Evolutionary conservation across 2,329 filamentous ascomycete genomes (phyloP).

Genomic region (Colletotrichum sublineola): DNA sequence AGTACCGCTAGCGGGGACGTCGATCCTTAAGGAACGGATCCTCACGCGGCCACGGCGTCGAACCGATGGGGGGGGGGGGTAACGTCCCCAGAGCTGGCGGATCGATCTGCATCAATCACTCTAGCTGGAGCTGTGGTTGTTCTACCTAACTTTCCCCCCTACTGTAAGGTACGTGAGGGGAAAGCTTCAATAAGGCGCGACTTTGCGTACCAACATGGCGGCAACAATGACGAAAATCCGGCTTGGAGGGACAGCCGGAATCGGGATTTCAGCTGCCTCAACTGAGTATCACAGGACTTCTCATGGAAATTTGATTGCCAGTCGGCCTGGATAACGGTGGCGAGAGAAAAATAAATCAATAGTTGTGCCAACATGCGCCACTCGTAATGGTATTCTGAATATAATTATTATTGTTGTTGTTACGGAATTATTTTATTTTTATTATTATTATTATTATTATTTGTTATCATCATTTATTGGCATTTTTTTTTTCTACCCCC

Average conservation of each 20-base stretch:
- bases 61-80: not conserved
- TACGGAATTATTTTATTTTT: not conserved
- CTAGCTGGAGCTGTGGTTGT: too few species aligned
- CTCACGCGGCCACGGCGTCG: slow-evolving; percentile 24
- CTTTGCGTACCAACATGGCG: not conserved
- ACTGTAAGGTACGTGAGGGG: slow-evolving; percentile 17
- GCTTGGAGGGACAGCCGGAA: not conserved
- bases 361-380: not conserved
- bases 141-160: not conserved
- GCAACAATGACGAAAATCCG: not conserved
- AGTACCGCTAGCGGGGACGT: slow-evolving; percentile 11
- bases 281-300: not conserved
- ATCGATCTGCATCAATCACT: slow-evolving; percentile 20
- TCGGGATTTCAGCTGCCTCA: slow-evolving; percentile 3
- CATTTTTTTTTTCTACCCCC: not conserved
- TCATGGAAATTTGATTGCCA: not conserved
- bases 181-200: not conserved
- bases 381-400: not conserved
- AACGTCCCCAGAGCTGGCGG: not conserved
- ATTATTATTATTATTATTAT: not conserved
- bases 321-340: not conserved
- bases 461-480: not conserved
- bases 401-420: too few species aligned
- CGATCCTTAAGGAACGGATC: slow-evolving; percentile 16
- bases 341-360: not conserved